Percentiles rank a stretch among this genome's conserved stretches.
Conservation (phyloP, 1,139 yeast species). For the Sugiyamaella castrensis region DNA sequence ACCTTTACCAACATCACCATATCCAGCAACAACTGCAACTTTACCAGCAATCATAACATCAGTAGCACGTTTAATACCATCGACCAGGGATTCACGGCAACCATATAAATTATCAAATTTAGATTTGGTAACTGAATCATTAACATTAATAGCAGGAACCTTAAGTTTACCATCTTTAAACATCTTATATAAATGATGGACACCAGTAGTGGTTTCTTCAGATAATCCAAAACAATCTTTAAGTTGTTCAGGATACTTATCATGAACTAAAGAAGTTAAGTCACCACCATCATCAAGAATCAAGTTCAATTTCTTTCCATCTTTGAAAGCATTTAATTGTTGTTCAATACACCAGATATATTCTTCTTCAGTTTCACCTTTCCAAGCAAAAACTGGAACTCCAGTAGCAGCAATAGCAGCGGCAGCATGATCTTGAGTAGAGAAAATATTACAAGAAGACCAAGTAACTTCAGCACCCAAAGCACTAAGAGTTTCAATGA, state of each 20-base stretch:
- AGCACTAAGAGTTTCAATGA: constrained; percentile 95
- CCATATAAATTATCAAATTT: constrained; percentile 99
- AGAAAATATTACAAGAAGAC: constrained; percentile 99
- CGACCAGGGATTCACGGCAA: constrained; percentile 97
- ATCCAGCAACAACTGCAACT: constrained; percentile 98
- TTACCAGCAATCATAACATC: constrained; percentile 99
- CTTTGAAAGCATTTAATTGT: constrained; percentile 98
- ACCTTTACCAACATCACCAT: constrained; percentile 99
- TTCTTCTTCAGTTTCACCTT: constrained; percentile 99
- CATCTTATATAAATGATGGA: constrained; percentile 98
- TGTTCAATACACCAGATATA: constrained; percentile 99
- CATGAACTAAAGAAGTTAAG: constrained; percentile 94
- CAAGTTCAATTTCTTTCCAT: constrained; percentile 91
- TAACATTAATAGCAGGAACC: constrained; percentile 99
- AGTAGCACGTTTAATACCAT: constrained; percentile 99
- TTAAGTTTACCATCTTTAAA: constrained; percentile 83
- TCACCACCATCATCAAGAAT: constrained; percentile 99
- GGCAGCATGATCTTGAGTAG: constrained; percentile 99
- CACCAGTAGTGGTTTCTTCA: constrained; percentile 99
- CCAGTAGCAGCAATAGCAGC: constrained; percentile 99
- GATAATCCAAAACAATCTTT: constrained; percentile 93
- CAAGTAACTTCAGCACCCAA: constrained; percentile 99
- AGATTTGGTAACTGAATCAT: constrained; percentile 99
- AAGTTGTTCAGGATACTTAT: constrained; percentile 97
- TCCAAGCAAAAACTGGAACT: constrained; percentile 99